phyloP scores from a whole-genome alignment of 768 basidiomycete genomes.

The Phylloporus sp. region DNA sequence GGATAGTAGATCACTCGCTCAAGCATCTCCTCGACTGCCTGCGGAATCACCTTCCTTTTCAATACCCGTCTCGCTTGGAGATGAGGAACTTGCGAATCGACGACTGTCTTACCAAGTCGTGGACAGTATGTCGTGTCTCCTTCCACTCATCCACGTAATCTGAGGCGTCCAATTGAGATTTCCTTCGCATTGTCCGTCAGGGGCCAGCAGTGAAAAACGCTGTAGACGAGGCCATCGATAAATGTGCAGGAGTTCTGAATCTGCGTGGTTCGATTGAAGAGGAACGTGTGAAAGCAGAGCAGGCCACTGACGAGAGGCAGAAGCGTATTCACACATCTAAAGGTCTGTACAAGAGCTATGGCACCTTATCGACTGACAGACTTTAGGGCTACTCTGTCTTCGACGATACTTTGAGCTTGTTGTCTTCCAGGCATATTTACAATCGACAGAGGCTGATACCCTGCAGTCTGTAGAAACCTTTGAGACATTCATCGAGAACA shows the following conservation, averaged over 20 bases:
- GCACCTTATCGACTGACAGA: constrained; percentile 4
- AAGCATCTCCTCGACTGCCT: constrained; percentile 27
- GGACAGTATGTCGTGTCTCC: constrained; percentile 58
- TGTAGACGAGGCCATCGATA: constrained; percentile 87
- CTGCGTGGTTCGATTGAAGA: constrained; percentile 87
- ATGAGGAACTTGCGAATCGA: constrained; percentile 27
- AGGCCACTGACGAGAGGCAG: constrained; percentile 66
- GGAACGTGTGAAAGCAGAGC: constrained; percentile 68
- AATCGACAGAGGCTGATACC: constrained; percentile 76
- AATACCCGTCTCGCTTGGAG: constrained; percentile 26
- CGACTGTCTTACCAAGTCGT: constrained; percentile 81
- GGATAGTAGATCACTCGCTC: constrained; percentile 25
- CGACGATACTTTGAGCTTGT: constrained; percentile 82
- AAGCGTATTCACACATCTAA: constrained; percentile 63
- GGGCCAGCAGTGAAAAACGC: constrained; percentile 80
- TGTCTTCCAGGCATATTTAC: constrained; percentile 86
- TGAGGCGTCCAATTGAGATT: constrained; percentile 42
- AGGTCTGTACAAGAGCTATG: constrained; percentile 41
- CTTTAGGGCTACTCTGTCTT: constrained; percentile 69
- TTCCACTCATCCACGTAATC: background rate
- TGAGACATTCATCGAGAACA: constrained; percentile 74
- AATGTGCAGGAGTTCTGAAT: constrained; percentile 78
- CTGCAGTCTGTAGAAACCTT: constrained; percentile 69
- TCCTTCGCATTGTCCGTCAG: constrained; percentile 80
- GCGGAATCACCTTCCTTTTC: constrained; percentile 44